These are phyloP conservation scores for Cutaneotrichosporon mucoides DNA, from an alignment of 1,284 basidiomycete genomes.

Conservation along the genomic window DNA sequence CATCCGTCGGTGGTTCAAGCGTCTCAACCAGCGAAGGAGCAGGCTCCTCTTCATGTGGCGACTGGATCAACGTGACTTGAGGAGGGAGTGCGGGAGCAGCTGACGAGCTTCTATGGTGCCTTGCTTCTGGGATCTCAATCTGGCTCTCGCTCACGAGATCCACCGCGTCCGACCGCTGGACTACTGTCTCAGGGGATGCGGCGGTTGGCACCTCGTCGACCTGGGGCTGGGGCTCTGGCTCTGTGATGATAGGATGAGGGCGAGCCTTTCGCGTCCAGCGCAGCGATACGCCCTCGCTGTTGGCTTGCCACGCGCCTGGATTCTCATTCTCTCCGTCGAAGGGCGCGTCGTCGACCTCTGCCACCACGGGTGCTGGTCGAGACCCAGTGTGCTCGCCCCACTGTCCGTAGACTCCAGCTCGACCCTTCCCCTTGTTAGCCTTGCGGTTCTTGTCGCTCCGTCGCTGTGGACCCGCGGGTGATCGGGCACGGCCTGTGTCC, in stretches of 20 bases:
- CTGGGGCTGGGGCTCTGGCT: not conserved
- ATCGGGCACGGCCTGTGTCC: not conserved
- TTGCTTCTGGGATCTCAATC: not conserved
- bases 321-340: slow-evolving; percentile 20
- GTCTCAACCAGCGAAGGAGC: not conserved
- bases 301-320: slow-evolving; percentile 11
- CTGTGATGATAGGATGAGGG: not conserved
- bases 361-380: not conserved
- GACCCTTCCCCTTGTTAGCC: slow-evolving; percentile 19
- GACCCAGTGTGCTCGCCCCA: slow-evolving; percentile 45
- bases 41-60: not conserved
- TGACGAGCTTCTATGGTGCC: not conserved
- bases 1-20: not conserved
- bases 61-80: not conserved
- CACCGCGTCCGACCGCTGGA: slow-evolving; percentile 10
- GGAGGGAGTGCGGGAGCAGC: not conserved
- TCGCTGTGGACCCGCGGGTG: not conserved
- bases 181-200: not conserved
- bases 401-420: slow-evolving; percentile 42
- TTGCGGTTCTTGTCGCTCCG: slow-evolving; percentile 11
- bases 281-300: not conserved
- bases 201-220: not conserved
- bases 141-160: slow-evolving; percentile 9
- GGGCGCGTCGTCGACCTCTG: slow-evolving; percentile 10
- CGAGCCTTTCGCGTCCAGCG: slow-evolving; percentile 5